phyloP scores from a whole-genome alignment of 2,329 filamentous ascomycete species.

The Aspergillus alliaceus region DNA sequence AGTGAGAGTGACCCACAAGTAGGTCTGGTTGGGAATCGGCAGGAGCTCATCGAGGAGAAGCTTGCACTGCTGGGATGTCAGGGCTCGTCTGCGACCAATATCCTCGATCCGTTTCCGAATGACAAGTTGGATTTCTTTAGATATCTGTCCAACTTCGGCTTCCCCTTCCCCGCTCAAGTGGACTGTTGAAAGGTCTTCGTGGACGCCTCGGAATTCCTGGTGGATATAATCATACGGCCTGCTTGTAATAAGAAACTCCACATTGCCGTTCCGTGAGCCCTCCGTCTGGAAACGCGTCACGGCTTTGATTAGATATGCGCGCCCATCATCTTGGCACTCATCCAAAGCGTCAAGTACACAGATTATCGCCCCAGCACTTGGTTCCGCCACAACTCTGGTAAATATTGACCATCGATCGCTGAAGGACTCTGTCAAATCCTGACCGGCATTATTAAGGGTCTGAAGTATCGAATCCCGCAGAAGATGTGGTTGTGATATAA shows the following conservation, averaged over 20 bases:
- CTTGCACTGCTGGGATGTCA: not conserved
- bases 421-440: conserved; percentile 20
- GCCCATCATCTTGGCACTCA: conserved; percentile 32
- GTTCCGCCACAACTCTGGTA: conserved; percentile 22
- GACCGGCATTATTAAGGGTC: conserved; percentile 37
- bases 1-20: conserved; percentile 41
- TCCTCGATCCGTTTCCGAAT: conserved; percentile 28
- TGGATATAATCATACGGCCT: conserved; percentile 36
- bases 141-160: conserved; percentile 30
- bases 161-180: conserved; percentile 39
- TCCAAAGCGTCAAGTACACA: conserved; percentile 45
- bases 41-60: conserved; percentile 13
- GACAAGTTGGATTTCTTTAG: conserved; percentile 37
- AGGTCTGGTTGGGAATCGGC: conserved; percentile 30
- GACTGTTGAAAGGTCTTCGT: conserved; percentile 26
- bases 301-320: conserved; percentile 18
- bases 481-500: too few species aligned
- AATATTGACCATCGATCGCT: conserved; percentile 38
- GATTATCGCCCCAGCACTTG: conserved; percentile 31
- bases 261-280: not conserved
- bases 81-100: conserved; percentile 17
- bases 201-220: conserved; percentile 22
- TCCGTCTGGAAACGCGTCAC: too few species aligned
- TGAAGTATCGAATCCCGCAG: conserved; percentile 27
- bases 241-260: conserved; percentile 40